Evolutionary conservation across 129 eudicot genomes (phyloP).

Genomic region (Solidago caesia): DNA sequence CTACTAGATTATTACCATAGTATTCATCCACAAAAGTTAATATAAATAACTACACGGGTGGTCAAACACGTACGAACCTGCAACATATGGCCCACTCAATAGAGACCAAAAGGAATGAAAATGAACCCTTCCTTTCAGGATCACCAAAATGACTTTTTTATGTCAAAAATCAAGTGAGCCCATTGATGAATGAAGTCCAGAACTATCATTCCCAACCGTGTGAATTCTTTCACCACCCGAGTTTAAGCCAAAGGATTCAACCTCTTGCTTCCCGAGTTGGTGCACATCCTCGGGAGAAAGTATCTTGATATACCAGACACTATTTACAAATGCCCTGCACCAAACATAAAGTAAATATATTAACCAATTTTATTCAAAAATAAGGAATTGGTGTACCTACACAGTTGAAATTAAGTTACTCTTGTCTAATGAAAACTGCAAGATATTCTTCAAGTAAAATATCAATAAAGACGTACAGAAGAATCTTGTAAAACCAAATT

Average conservation of each 20-base stretch:
- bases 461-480: background rate
- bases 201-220: slow-evolving; percentile 38
- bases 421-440: background rate
- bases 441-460: too few relatives aligned
- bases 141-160: slow-evolving; percentile 16
- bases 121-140: slow-evolving; percentile 5
- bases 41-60: slow-evolving; percentile 16
- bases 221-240: slow-evolving; percentile 52
- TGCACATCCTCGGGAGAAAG: slow-evolving; percentile 90
- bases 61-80: slow-evolving; percentile 7
- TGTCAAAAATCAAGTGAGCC: slow-evolving; percentile 68
- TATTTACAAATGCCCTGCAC: slow-evolving; percentile 86
- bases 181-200: slow-evolving; percentile 62
- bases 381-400: background rate
- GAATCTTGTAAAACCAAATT: background rate
- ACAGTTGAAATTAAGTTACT: too few relatives aligned
- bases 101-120: slow-evolving; percentile 15
- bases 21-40: slow-evolving; percentile 25
- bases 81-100: slow-evolving; percentile 7
- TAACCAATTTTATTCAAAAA: background rate
- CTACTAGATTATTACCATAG: slow-evolving; percentile 26
- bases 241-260: slow-evolving; percentile 47
- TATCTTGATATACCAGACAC: slow-evolving; percentile 96
- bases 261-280: slow-evolving; percentile 75
- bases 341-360: background rate